Evolutionary conservation across 192 early-diverging fungal species (phyloP).

Genomic region (Backusella sp.): DNA sequence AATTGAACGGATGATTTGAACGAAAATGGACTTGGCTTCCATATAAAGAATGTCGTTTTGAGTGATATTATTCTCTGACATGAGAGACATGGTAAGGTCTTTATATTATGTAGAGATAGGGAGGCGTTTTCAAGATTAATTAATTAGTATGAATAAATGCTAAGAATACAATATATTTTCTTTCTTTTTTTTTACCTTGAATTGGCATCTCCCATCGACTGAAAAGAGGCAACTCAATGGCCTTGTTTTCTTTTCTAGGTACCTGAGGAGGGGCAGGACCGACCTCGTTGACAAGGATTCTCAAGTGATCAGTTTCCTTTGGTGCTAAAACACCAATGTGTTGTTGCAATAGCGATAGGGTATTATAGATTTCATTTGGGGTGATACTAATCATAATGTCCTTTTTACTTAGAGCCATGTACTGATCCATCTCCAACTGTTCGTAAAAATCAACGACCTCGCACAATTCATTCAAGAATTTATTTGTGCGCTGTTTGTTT

Average conservation of each 20-base stretch:
- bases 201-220: conserved; percentile 82
- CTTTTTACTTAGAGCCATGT: conserved; percentile 91
- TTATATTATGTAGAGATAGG: neutral
- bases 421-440: conserved; percentile 96
- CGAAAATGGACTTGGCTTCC: conserved; percentile 90
- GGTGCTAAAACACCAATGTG: conserved; percentile 78
- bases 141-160: neutral
- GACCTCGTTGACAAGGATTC: conserved; percentile 75
- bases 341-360: conserved; percentile 78
- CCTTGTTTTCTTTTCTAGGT: conserved; percentile 73
- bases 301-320: conserved; percentile 73
- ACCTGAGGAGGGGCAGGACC: conserved; percentile 73
- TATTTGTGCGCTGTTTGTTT: conserved; percentile 80
- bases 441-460: conserved; percentile 95
- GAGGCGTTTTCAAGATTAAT: neutral
- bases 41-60: conserved; percentile 92
- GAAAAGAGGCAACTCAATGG: conserved; percentile 69
- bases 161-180: neutral
- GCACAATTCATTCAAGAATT: conserved; percentile 87
- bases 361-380: conserved; percentile 94
- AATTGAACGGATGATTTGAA: conserved; percentile 89
- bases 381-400: conserved; percentile 88
- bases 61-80: conserved; percentile 84
- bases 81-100: conserved; percentile 58
- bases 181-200: conserved; percentile 43